Evolutionary conservation across 495 filamentous ascomycete species (phyloP), one percentile per base, ranked within the genome.

Genomic region (Penicillium verhagenii): DNA sequence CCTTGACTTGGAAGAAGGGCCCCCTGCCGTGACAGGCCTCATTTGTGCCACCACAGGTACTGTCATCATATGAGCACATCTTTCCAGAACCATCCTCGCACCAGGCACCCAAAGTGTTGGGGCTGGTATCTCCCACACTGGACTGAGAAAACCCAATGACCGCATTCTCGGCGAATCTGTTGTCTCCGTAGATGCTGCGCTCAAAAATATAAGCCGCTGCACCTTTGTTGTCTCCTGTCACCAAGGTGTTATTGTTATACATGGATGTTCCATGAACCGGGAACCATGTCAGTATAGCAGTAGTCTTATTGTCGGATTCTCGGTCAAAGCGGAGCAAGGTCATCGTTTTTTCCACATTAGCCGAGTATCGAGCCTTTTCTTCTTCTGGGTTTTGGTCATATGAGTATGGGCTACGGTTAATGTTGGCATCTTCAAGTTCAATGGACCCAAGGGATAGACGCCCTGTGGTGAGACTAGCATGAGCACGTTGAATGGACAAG

Each of bases 161-260:
- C 57, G 92, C 96, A n/a, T 78, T 80, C 20, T 86, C 46, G 0
- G 85, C 79, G 28, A 82, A 82, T 10, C 74, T 68, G 1, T 67
- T 58, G 8, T 81, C 76, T 2, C 76, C 75, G 26, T 72, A 64
- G 10, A 88, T 78, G 42, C 82, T 86, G 60, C 89, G 80, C 66
- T 98, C 93, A 53, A 97, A 89, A 6, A 94, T 71, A 58, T 86
- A 85, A 1, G 93, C 92, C 18, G 93, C 94, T 4, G 96, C 91
- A 13, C 93, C 93, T 71, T 98, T 98, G 69, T 98, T 98, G 67
- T 98, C 93, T 9, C 91, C 94, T 4, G 91, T 86, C 40, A 96
- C 84, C 11, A 97, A 73, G 6, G 91, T 96, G 66, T 98, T 97
- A 69, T 98, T 97, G 52, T 89, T 88, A 42, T 92, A 83, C 76